phyloP scores from a whole-genome alignment of 2,329 filamentous ascomycete species.

The Beauveria scarabaeidicola region DNA sequence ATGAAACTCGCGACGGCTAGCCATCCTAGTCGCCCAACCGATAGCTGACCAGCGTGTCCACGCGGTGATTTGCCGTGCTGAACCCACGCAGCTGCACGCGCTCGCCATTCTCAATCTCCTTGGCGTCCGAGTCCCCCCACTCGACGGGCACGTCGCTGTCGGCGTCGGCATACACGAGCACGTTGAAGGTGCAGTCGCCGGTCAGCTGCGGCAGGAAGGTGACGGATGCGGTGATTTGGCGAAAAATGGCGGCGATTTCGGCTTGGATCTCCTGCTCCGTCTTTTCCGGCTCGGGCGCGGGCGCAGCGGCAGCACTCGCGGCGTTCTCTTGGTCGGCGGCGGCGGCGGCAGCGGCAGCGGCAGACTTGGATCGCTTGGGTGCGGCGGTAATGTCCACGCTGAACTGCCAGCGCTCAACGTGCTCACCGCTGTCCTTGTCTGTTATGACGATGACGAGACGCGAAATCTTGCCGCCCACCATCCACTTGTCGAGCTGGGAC shows the following conservation, averaged over 20 bases:
- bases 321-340: slow-evolving; percentile 63
- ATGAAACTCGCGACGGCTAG: neutral
- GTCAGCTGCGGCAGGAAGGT: slow-evolving; percentile 86
- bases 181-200: slow-evolving; percentile 96
- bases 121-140: slow-evolving; percentile 97
- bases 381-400: slow-evolving; percentile 53
- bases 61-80: slow-evolving; percentile 87
- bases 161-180: slow-evolving; percentile 93
- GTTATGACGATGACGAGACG: slow-evolving; percentile 96
- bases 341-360: slow-evolving; percentile 39
- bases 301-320: slow-evolving; percentile 26
- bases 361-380: slow-evolving; percentile 27
- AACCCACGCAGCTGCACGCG: slow-evolving; percentile 93
- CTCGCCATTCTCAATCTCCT: slow-evolving; percentile 91
- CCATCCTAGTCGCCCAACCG: slow-evolving; percentile 41
- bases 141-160: slow-evolving; percentile 95
- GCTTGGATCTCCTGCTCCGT: slow-evolving; percentile 89
- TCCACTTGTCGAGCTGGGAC: slow-evolving; percentile 95
- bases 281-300: slow-evolving; percentile 54
- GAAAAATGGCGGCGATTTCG: slow-evolving; percentile 93
- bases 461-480: slow-evolving; percentile 92
- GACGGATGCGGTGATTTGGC: slow-evolving; percentile 94
- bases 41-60: slow-evolving; percentile 95
- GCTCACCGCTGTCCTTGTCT: slow-evolving; percentile 91
- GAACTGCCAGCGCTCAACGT: slow-evolving; percentile 97